These are phyloP conservation scores for Cerioporus squamosus DNA, from an alignment of 1,284 basidiomycete species.

Conservation along the genomic window DNA sequence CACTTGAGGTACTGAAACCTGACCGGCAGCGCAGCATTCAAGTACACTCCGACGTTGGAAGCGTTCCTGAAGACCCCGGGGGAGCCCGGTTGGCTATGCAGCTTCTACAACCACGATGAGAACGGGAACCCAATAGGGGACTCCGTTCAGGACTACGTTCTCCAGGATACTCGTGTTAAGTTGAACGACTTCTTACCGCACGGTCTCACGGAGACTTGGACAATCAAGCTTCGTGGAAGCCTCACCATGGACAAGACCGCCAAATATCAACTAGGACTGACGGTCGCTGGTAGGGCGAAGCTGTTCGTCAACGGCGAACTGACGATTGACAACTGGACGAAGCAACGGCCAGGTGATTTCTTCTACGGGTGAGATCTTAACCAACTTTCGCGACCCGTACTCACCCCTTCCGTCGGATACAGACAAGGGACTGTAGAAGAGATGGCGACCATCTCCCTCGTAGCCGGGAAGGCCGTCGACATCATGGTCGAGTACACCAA, in stretches of 20 bases:
- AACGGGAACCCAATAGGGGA: constrained; percentile 45
- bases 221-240: constrained; percentile 62
- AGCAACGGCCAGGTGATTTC: constrained; percentile 68
- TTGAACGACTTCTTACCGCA: constrained; percentile 69
- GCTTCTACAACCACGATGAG: constrained; percentile 60
- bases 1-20: background rate
- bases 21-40: constrained; percentile 48
- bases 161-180: constrained; percentile 66
- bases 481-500: constrained; percentile 68
- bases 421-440: constrained; percentile 70
- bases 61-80: constrained; percentile 54
- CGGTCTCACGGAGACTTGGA: constrained; percentile 64
- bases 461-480: constrained; percentile 49
- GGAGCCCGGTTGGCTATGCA: constrained; percentile 62
- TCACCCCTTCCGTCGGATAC: background rate
- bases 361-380: constrained; percentile 58
- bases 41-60: constrained; percentile 64
- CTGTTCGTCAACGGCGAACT: constrained; percentile 66
- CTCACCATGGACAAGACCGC: constrained; percentile 54
- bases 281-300: constrained; percentile 69
- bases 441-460: constrained; percentile 50
- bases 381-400: constrained; percentile 7
- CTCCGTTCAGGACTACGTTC: constrained; percentile 50
- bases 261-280: constrained; percentile 74
- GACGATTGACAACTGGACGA: constrained; percentile 72